Evolutionary conservation across 2,329 filamentous ascomycete species (phyloP).

Genomic region (Fusarium pseudocircinatum): DNA sequence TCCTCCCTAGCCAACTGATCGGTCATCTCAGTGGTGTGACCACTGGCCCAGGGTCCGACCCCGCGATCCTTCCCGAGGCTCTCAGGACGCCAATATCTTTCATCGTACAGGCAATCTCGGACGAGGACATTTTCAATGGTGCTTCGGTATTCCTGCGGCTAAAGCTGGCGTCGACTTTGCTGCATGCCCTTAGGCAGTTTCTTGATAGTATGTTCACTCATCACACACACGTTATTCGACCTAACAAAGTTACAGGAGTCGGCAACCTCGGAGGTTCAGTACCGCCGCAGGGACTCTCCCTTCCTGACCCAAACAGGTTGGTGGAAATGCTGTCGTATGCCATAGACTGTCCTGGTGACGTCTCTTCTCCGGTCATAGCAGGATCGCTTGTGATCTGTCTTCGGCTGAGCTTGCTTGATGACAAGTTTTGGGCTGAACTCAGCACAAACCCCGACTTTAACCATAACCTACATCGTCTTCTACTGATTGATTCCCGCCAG

Average conservation of each 20-base stretch:
- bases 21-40: background rate
- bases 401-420: constrained; percentile 42
- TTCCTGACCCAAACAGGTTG: constrained; percentile 36
- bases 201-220: constrained; percentile 38
- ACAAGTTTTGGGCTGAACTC: constrained; percentile 45
- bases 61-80: constrained; percentile 46
- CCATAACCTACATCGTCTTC: constrained; percentile 35
- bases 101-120: constrained; percentile 68
- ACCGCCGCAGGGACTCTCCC: constrained; percentile 3
- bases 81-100: constrained; percentile 61
- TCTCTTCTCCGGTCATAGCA: constrained; percentile 39
- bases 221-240: background rate
- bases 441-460: constrained; percentile 35
- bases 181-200: constrained; percentile 44
- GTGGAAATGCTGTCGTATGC: constrained; percentile 44
- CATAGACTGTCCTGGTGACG: constrained; percentile 33
- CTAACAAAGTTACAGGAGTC: constrained; percentile 27
- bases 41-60: constrained; percentile 26
- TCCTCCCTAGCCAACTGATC: constrained; percentile 45
- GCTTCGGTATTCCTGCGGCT: constrained; percentile 38
- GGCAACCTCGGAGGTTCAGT: constrained; percentile 15
- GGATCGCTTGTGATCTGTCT: constrained; percentile 44
- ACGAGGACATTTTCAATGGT: constrained; percentile 61
- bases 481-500: constrained; percentile 44
- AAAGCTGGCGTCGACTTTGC: constrained; percentile 42